phyloP scores from a whole-genome alignment of 2,329 filamentous ascomycete species.

The Ophiostoma pallidulum region DNA sequence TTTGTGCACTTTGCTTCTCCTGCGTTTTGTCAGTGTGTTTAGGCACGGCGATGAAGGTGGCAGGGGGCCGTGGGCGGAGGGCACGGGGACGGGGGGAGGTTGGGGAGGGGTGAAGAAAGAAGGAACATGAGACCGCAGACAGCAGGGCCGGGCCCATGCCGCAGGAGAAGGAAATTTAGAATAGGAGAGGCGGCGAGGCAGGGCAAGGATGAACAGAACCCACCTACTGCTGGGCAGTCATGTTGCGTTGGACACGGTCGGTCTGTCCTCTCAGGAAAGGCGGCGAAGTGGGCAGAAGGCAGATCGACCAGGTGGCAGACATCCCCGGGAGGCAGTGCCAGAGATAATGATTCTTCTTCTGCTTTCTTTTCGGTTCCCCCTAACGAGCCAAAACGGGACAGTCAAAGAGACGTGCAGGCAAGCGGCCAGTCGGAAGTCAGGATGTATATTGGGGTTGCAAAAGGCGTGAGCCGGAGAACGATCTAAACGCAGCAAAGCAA shows the following conservation, averaged over 20 bases:
- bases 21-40: not conserved
- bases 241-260: not conserved
- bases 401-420: not conserved
- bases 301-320: not conserved
- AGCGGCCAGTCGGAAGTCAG: constrained; percentile 7
- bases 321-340: no score
- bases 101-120: not conserved
- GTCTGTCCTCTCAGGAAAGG: not conserved
- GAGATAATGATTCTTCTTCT: no score
- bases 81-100: not conserved
- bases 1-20: no score
- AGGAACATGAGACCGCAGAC: no score
- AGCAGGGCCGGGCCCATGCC: no score
- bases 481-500: not conserved
- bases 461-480: not conserved
- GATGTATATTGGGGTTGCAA: constrained; percentile 5
- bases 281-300: not conserved
- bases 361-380: no score
- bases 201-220: not conserved
- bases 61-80: no score
- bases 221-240: not conserved
- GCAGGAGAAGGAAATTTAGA: no score
- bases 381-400: constrained; percentile 3
- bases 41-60: not conserved
- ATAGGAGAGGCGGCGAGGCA: not conserved